phyloP scores from a whole-genome alignment of 1,139 yeast species.

The Pneumocystis murina region DNA sequence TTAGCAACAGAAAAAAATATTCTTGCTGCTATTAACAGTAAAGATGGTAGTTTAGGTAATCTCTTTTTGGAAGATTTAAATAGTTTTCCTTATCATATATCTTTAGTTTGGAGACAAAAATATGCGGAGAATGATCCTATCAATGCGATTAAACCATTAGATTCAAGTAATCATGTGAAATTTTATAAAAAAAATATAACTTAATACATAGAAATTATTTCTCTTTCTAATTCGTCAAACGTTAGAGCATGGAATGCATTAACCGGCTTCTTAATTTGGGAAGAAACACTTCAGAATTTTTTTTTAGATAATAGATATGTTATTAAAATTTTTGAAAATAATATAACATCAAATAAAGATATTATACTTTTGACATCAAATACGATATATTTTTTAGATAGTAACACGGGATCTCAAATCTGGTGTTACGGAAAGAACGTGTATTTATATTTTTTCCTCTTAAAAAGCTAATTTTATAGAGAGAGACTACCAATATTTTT shows the following conservation, averaged over 20 bases:
- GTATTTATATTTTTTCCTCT: neutral
- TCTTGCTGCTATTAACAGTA: slow-evolving; percentile 7
- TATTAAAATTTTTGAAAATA: neutral
- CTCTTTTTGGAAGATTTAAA: neutral
- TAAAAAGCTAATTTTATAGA: neutral
- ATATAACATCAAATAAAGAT: neutral
- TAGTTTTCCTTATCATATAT: neutral
- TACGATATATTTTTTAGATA: neutral
- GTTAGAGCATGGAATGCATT: neutral
- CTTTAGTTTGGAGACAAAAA: slow-evolving; percentile 7
- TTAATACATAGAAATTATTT: slow-evolving; percentile 1
- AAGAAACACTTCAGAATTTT: neutral
- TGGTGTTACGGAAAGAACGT: neutral
- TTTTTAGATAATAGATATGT: neutral
- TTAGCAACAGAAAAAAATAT: slow-evolving; percentile 3
- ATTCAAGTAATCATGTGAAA: neutral
- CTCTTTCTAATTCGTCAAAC: neutral
- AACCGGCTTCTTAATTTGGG: neutral
- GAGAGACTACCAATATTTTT: neutral
- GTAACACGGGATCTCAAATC: neutral
- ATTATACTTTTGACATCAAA: neutral
- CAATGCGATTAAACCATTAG: neutral
- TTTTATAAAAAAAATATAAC: slow-evolving; percentile 1
- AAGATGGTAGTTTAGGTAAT: slow-evolving; percentile 3
- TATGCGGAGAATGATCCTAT: neutral